Percentiles rank a stretch among this genome's conserved stretches.
Evolutionary conservation across 768 basidiomycete species (phyloP).

Genomic region (Termitomyces sp.): DNA sequence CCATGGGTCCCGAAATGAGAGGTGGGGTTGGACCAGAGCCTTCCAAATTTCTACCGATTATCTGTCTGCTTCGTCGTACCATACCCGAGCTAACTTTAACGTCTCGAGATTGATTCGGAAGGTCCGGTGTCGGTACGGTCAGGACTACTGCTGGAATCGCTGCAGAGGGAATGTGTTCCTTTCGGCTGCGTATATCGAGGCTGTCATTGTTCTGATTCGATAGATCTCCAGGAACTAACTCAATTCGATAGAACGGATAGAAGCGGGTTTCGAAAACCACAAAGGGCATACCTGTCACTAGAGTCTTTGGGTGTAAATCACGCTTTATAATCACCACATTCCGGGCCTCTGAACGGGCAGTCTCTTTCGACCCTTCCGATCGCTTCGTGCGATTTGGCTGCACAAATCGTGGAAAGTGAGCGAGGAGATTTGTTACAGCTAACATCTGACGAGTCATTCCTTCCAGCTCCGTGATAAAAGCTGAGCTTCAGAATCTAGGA

Average conservation of each 20-base stretch:
- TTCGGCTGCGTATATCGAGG: neutral
- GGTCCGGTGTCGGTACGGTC: conserved; percentile 15
- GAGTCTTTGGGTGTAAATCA: conserved; percentile 1
- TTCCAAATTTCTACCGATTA: neutral
- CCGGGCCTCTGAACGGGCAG: neutral
- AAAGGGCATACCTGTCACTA: conserved; percentile 2
- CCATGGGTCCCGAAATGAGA: neutral
- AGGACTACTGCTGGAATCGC: conserved; percentile 13
- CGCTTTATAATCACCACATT: neutral
- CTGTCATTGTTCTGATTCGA: neutral
- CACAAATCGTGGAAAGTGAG: neutral
- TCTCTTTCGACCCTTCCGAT: neutral
- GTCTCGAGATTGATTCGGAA: conserved; percentile 1
- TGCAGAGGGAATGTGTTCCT: neutral
- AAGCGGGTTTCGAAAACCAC: no score
- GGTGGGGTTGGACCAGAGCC: neutral
- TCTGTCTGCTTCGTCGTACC: neutral
- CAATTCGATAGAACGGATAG: neutral
- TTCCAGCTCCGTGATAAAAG: no score
- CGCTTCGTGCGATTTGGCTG: conserved; percentile 4
- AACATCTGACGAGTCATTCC: neutral
- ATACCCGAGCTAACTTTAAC: neutral
- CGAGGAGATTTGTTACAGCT: neutral
- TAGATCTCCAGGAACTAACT: neutral
- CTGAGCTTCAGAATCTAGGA: no score